A percentile compares a stretch with the other conserved stretches of the same genome.
Evolutionary conservation across 78 protist species (phyloP).

Genomic region (Chrysochromulina tobinii): DNA sequence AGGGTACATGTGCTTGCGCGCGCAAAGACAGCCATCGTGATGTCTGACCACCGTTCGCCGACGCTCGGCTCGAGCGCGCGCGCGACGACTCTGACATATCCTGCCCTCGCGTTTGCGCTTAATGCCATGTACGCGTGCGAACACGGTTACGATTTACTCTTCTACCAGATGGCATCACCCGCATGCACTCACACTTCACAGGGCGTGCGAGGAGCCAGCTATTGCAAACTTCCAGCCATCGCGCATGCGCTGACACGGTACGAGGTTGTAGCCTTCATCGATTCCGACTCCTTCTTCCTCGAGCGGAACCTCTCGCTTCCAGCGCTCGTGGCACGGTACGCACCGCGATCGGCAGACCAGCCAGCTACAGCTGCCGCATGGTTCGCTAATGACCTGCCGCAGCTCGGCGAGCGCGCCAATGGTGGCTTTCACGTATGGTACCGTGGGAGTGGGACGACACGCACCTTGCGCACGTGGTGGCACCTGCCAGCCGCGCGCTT

Average conservation of each 20-base stretch:
- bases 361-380: neutral
- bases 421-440: slow-evolving; percentile 19
- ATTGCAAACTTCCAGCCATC: slow-evolving; percentile 16
- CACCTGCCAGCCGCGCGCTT: neutral
- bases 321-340: neutral
- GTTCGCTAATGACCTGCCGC: neutral
- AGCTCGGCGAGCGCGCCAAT: slow-evolving; percentile 12
- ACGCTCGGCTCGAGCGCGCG: too few relatives aligned
- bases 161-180: neutral
- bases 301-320: neutral
- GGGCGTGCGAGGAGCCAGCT: neutral
- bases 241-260: neutral
- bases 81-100: neutral
- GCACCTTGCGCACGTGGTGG: neutral
- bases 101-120: neutral
- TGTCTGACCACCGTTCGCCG: too few relatives aligned
- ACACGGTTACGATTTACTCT: slow-evolving; percentile 11
- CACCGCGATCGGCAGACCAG: too few relatives aligned
- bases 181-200: neutral
- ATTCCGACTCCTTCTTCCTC: neutral
- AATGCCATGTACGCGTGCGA: neutral
- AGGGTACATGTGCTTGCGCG: too few relatives aligned
- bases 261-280: neutral
- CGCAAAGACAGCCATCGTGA: too few relatives aligned
- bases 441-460: neutral